phyloP scores from a whole-genome alignment of 139 green algal species.

The Klebsormidium nitens region DNA sequence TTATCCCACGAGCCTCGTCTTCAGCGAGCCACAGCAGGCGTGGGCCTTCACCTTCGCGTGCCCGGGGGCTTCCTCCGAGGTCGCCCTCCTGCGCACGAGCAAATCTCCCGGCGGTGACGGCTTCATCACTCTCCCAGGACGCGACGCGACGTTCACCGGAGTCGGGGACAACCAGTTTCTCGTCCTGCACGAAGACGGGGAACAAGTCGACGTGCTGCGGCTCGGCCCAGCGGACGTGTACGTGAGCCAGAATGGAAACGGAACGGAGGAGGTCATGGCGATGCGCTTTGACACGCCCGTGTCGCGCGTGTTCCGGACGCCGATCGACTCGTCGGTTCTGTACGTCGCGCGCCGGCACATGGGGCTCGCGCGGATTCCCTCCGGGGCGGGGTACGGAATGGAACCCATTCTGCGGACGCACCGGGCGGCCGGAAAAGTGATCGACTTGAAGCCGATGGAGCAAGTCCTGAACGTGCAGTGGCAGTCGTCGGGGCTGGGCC shows the following conservation, averaged over 20 bases:
- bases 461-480: conserved; percentile 25
- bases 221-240: too few relatives aligned
- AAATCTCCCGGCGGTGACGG: neutral
- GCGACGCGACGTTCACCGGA: conserved; percentile 21
- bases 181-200: conserved; percentile 29
- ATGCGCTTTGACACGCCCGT: conserved; percentile 35
- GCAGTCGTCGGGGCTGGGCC: conserved; percentile 1
- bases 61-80: conserved; percentile 7
- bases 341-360: conserved; percentile 35
- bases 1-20: conserved; percentile 25
- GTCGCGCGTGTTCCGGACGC: conserved; percentile 26
- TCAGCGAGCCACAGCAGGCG: conserved; percentile 27
- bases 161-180: conserved; percentile 24
- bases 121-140: neutral
- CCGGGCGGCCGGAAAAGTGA: neutral
- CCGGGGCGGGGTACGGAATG: conserved; percentile 8
- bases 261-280: neutral
- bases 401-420: conserved; percentile 1
- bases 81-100: neutral
- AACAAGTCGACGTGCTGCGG: neutral
- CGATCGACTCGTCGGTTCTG: conserved; percentile 6
- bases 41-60: conserved; percentile 34
- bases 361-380: conserved; percentile 2
- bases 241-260: neutral
- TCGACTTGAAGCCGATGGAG: conserved; percentile 22